A percentile compares a stretch with the other conserved stretches of the same genome.
Evolutionary conservation across 768 basidiomycete species (phyloP).

Genomic region (Pholiota microspora): DNA sequence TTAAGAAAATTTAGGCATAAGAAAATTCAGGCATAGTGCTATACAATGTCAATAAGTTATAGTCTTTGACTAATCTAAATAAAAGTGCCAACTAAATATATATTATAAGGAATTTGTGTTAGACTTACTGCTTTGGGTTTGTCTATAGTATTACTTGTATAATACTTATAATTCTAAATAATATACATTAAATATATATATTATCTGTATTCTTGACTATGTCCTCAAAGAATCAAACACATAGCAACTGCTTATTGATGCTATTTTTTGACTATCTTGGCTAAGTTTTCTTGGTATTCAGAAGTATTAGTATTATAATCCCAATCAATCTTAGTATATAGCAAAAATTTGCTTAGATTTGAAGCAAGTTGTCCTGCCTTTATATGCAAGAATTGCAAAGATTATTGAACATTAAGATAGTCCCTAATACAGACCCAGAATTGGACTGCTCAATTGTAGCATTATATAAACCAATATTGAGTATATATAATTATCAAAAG

Average conservation of each 20-base stretch:
- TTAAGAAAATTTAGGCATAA: too few relatives aligned
- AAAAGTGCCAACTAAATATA: too few relatives aligned
- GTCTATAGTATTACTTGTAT: too few relatives aligned
- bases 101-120: too few relatives aligned
- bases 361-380: not conserved
- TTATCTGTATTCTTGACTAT: too few relatives aligned
- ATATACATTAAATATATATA: too few relatives aligned
- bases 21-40: too few relatives aligned
- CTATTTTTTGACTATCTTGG: not conserved
- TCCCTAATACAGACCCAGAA: not conserved
- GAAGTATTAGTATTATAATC: not conserved
- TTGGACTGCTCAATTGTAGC: not conserved
- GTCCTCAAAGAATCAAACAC: too few relatives aligned
- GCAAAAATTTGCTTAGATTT: not conserved
- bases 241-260: not conserved
- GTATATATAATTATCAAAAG: not conserved
- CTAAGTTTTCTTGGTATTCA: not conserved
- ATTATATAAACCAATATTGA: not conserved
- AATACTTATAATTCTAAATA: too few relatives aligned
- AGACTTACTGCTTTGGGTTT: too few relatives aligned
- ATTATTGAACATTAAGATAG: not conserved
- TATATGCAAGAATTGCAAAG: not conserved
- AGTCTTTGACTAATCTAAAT: too few relatives aligned
- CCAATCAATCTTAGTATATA: not conserved
- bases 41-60: too few relatives aligned